Base-by-base conservation (phyloP, 2,329 filamentous ascomycete genomes). In the Colletotrichum destructivum region DNA sequence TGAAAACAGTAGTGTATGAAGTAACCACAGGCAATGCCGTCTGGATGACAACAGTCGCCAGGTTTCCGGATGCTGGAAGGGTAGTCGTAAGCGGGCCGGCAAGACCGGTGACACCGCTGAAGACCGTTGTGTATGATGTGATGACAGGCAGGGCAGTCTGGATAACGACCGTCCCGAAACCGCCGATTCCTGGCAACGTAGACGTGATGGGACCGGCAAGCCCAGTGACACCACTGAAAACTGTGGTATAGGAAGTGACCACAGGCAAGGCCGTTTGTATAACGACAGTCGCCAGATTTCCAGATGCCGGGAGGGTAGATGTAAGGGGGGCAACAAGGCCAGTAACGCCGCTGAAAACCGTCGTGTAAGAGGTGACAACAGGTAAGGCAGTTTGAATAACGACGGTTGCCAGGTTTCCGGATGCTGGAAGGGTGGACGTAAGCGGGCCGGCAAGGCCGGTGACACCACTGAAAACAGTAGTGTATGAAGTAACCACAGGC, bases 151-250 rank as follows among this genome's bases (percentile, higher is more conserved):
- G 2, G 5, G 44, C 44, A 0, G 44, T 46, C 15, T 46, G 44
- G 44, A 46, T 46, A n/a, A 46, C 44, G 16, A 46, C 44, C 1
- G 44, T 46, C 1, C 4, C 44, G 1, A 46, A 1, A 2, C 1
- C 9, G 6, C 44, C 44, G 4, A 5, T 0, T 18, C 4, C 44
- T 8, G 44, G 44, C 0, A 46, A 16, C 0, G 44, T 46, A 0
- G 13, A 16, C 1, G 44, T 46, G 6, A 46, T 1, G 1, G 44
- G 44, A 1, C 44, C 44, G 13, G 42, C 42, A 1, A 46, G 42
- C 0, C 42, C 42, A 7, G 13, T 46, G 16, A 46, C 42, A 2
- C 42, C 42, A 2, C 42, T 46, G 42, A 55, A 55, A 1, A 55
- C 18, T 2, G 52, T 55, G 0, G 16, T 35, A 2, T 54, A 54